phyloP scores from a whole-genome alignment of 75 land plant genomes.

The Picea sitchensis region DNA sequence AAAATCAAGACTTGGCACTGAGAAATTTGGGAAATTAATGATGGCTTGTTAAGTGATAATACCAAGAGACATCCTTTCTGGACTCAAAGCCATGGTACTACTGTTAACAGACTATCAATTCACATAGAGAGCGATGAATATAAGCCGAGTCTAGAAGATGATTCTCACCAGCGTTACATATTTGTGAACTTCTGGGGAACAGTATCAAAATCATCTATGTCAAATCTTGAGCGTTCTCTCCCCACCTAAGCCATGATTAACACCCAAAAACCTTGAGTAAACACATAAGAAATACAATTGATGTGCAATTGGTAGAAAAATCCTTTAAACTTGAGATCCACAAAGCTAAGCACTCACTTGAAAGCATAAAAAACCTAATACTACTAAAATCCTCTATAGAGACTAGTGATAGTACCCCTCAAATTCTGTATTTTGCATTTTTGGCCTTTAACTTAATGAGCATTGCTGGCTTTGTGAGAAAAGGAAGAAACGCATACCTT shows the following conservation, averaged over 20 bases:
- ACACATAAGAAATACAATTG: background rate
- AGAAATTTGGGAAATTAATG: too few species aligned
- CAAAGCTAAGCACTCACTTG: background rate
- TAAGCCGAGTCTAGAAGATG: too few species aligned
- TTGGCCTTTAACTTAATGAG: background rate
- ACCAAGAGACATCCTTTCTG: too few species aligned
- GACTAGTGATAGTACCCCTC: background rate
- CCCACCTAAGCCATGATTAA: constrained; percentile 53
- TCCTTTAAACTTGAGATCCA: background rate
- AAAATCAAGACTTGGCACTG: too few species aligned
- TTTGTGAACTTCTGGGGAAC: constrained; percentile 66
- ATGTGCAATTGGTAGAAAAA: background rate
- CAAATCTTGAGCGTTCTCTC: constrained; percentile 81
- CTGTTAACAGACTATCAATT: too few species aligned
- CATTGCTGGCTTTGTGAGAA: background rate
- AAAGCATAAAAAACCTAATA: constrained; percentile 4
- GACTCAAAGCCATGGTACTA: too few species aligned
- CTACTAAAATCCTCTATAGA: background rate
- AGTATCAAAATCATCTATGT: constrained; percentile 84
- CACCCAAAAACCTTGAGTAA: background rate
- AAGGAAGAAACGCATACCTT: constrained; percentile 44
- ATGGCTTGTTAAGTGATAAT: too few species aligned
- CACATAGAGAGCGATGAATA: too few species aligned
- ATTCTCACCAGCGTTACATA: too few species aligned
- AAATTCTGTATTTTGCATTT: background rate